phyloP scores from a whole-genome alignment of 345 rosid genomes.

The Syzygium oleosum region DNA sequence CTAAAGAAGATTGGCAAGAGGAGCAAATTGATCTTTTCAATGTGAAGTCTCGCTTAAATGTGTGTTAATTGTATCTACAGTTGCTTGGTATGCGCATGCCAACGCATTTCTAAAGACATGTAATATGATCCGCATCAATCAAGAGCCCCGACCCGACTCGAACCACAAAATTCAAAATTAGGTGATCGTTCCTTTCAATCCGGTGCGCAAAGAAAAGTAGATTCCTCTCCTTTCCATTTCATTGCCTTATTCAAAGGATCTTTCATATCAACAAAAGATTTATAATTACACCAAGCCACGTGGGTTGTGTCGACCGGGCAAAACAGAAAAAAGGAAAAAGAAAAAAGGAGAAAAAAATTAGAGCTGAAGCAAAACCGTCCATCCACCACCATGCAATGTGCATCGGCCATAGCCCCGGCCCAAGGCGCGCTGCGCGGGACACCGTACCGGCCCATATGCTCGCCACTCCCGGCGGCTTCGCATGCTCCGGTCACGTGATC shows the following conservation, averaged over 20 bases:
- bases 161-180: not conserved
- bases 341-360: not conserved
- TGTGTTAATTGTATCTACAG: not conserved
- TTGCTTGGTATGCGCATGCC: too few species aligned
- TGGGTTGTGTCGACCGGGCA: not conserved
- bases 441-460: not conserved
- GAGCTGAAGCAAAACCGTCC: not conserved
- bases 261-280: not conserved
- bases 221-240: not conserved
- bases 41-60: not conserved
- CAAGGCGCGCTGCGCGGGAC: not conserved
- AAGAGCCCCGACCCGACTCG: accelerated
- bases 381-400: not conserved
- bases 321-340: too few species aligned
- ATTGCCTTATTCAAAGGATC: not conserved
- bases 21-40: not conserved
- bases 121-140: not conserved
- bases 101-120: not conserved
- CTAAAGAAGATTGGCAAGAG: not conserved
- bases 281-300: not conserved
- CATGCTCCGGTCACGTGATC: not conserved
- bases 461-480: not conserved
- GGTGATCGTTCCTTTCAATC: not conserved
- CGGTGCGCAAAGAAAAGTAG: not conserved
- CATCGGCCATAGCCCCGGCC: not conserved